Conservation (phyloP, 169 alveolate genomes). For the Plasmodium reichenowi region DNA sequence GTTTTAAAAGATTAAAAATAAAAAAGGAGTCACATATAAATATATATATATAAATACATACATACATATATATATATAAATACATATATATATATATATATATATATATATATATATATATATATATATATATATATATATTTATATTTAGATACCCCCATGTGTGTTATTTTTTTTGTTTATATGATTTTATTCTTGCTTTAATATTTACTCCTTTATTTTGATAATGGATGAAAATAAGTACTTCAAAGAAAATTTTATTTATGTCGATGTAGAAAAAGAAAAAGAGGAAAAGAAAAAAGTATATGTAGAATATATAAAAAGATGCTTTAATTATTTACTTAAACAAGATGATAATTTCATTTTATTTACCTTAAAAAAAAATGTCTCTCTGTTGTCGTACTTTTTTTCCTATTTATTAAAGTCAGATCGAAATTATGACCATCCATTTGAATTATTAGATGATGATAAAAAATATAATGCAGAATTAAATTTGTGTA, state of each 20-base stretch:
- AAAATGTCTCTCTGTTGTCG: conserved; percentile 27
- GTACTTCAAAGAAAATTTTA: conserved; percentile 36
- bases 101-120: neutral
- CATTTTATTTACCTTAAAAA: conserved; percentile 44
- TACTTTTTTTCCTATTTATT: conserved; percentile 62
- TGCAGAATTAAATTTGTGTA: conserved; percentile 6
- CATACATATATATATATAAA: neutral
- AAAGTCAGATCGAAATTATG: conserved; percentile 25
- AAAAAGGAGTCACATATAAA: neutral
- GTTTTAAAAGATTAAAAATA: neutral
- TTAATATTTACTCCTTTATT: neutral
- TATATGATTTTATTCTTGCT: neutral
- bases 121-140: neutral
- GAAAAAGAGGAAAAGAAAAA: conserved; percentile 14
- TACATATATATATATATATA: neutral
- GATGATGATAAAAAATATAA: neutral
- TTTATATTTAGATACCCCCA: neutral
- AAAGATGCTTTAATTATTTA: conserved; percentile 39
- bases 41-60: neutral
- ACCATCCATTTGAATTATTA: conserved; percentile 6
- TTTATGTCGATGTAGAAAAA: conserved; percentile 12
- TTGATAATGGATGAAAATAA: conserved; percentile 28
- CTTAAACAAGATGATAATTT: conserved; percentile 50
- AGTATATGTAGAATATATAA: conserved; percentile 20
- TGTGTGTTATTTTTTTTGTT: neutral